Conservation (phyloP, 2,329 filamentous ascomycete genomes). For the Colletotrichum sp. region DNA sequence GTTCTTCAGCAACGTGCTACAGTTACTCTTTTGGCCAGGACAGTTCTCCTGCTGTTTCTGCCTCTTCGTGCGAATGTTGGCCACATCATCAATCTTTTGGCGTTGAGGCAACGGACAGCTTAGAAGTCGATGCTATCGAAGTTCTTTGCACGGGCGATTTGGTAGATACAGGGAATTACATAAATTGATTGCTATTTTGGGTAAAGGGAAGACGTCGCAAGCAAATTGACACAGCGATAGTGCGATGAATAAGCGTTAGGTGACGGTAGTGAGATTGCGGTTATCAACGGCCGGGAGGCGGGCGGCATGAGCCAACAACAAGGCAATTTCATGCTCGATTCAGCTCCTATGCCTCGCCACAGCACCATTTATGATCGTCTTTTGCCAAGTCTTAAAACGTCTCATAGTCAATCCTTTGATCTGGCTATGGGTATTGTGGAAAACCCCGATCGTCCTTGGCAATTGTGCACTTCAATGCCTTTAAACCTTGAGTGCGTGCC, state of each 20-base stretch:
- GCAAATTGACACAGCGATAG: not conserved
- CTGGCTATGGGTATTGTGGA: not conserved
- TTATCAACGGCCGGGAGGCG: not conserved
- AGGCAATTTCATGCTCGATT: not conserved
- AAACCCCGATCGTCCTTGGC: not conserved
- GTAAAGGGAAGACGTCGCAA: not conserved
- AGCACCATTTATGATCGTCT: not conserved
- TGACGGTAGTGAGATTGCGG: not conserved
- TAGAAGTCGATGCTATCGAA: not conserved
- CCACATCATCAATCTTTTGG: too few relatives aligned
- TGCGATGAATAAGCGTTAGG: not conserved
- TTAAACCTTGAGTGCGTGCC: not conserved
- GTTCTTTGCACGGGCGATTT: not conserved
- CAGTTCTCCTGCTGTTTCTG: too few relatives aligned
- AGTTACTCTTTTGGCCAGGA: too few relatives aligned
- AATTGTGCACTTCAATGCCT: not conserved
- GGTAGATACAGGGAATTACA: not conserved
- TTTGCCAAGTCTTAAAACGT: not conserved
- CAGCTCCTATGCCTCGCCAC: not conserved
- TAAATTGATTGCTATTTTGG: not conserved
- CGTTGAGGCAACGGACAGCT: too few relatives aligned
- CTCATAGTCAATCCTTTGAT: not conserved
- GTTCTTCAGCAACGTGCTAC: fast-evolving
- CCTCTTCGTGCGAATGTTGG: too few relatives aligned
- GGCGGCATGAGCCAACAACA: not conserved